These are phyloP conservation scores for Penicillium macrosclerotiorum DNA, from an alignment of 495 filamentous ascomycete species.

Conservation along the genomic window DNA sequence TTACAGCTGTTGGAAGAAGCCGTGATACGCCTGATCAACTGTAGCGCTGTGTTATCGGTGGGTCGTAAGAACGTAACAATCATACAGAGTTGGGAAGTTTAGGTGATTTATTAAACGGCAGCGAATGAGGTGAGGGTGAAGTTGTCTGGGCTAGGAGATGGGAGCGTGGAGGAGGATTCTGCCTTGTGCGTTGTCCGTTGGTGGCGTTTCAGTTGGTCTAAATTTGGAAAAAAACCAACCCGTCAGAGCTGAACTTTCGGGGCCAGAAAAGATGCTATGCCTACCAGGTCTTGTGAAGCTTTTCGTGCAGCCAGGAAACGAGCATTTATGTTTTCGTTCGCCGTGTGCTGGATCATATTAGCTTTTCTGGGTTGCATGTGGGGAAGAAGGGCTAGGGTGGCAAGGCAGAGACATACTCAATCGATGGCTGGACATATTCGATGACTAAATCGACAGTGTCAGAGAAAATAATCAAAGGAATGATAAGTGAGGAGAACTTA, in stretches of 20 bases:
- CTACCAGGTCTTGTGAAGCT: slow-evolving; percentile 50
- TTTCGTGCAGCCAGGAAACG: slow-evolving; percentile 41
- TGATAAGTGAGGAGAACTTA: slow-evolving; percentile 22
- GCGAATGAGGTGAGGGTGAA: slow-evolving; percentile 27
- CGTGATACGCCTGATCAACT: slow-evolving; percentile 5
- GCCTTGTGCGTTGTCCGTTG: slow-evolving; percentile 43
- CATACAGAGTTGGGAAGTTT: neutral
- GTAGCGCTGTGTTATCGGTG: slow-evolving; percentile 1
- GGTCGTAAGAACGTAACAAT: slow-evolving; percentile 13
- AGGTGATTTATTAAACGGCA: slow-evolving; percentile 17
- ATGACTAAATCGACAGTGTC: slow-evolving; percentile 33
- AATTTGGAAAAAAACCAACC: no score
- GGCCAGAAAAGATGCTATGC: neutral
- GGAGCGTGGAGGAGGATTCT: slow-evolving; percentile 17
- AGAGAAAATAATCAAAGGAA: neutral
- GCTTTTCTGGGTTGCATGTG: no score
- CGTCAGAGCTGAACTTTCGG: no score
- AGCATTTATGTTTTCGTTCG: slow-evolving; percentile 47
- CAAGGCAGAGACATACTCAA: no score
- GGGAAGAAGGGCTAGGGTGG: no score
- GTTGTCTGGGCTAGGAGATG: slow-evolving; percentile 28
- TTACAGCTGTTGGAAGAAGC: neutral
- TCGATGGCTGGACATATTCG: slow-evolving; percentile 50
- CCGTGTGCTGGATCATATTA: no score
- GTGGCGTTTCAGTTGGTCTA: slow-evolving; percentile 50